Evolutionary conservation across 2,329 filamentous ascomycete genomes (phyloP), one percentile per base, ranked within the genome.

Genomic region (Claviceps cyperi): DNA sequence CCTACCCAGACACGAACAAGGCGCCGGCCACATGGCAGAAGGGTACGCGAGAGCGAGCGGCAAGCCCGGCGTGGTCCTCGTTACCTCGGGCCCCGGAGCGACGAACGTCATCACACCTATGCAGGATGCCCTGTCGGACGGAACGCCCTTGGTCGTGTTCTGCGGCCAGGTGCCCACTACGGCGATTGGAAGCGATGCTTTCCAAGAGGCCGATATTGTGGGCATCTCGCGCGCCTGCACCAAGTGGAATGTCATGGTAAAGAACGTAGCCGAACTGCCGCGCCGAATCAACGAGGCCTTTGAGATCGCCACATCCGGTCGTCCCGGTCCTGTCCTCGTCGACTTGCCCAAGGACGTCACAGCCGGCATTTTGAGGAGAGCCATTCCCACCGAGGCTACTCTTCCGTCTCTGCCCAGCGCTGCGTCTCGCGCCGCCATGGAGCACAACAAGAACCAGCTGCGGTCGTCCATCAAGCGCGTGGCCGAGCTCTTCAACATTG

Each of bases 181-280:
- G 45, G 85, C 88, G 50, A 96, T 97, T 67, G 92, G 92, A 54
- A 94, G 86, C 55, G 91, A 97, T 66, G 88, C 89, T 51, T 97
- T 97, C 77, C 92, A 98, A 66, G 92, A 97, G 70, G 90, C 89
- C 52, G 92, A 98, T 63, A 83, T 94, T 37, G 75, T 96, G 52
- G 91, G 91, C 58, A 97, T 98, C 66, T 94, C 88, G 36, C 80
- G 91, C 61, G 83, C 90, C 19, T 96, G 90, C 76, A 96, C 90
- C 58, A 97, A 97, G 74, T 98, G 92, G 92, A 97, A 97, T 61
- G 88, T 94, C 53, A 94, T 97, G 89, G 88, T 96, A 46, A 96
- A 94, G 77, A 91, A 84, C 66, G 82, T 95, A 50, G 89, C 87
- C 47, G 92, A 98, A 69, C 76, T 98, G 50, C 92, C 92, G 47